Conservation (phyloP, 306 rosid species). For the Citrullus colocynthis region DNA sequence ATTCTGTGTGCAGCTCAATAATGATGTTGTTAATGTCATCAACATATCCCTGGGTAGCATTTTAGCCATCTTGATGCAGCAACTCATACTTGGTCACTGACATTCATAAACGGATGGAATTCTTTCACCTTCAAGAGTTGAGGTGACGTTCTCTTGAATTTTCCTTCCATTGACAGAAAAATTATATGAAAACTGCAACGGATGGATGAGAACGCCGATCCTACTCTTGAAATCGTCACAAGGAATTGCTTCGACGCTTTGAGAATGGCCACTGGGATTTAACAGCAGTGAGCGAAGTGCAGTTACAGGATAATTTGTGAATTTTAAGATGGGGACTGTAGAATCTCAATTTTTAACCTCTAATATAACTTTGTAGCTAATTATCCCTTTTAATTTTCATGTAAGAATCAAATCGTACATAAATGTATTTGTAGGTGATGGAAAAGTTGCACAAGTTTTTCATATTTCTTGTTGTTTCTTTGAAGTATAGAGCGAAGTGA, state of each 20-base stretch:
- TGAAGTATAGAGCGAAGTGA: background rate
- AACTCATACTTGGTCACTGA: slow-evolving; percentile 36
- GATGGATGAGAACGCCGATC: background rate
- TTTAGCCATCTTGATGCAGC: slow-evolving; percentile 81
- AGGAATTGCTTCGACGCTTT: background rate
- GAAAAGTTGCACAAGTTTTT: background rate
- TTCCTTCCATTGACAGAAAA: background rate
- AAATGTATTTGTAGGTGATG: background rate
- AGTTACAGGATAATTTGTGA: background rate
- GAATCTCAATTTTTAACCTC: background rate
- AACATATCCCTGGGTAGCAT: slow-evolving; percentile 83
- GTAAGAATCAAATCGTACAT: background rate
- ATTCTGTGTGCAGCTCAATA: slow-evolving; percentile 65
- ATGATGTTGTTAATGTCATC: slow-evolving; percentile 77
- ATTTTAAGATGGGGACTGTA: background rate
- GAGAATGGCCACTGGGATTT: background rate
- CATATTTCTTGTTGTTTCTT: background rate
- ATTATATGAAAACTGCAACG: background rate
- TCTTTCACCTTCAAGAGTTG: background rate
- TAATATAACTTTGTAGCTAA: background rate
- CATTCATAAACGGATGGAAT: slow-evolving; percentile 12
- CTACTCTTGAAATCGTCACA: background rate
- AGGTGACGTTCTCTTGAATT: background rate
- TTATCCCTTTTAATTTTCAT: background rate
- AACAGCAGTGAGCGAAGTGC: background rate